Percentiles rank a stretch among this genome's conserved stretches.
Evolutionary conservation across 2,329 filamentous ascomycete genomes (phyloP).

Genomic region (Paraconiothyrium sp.): DNA sequence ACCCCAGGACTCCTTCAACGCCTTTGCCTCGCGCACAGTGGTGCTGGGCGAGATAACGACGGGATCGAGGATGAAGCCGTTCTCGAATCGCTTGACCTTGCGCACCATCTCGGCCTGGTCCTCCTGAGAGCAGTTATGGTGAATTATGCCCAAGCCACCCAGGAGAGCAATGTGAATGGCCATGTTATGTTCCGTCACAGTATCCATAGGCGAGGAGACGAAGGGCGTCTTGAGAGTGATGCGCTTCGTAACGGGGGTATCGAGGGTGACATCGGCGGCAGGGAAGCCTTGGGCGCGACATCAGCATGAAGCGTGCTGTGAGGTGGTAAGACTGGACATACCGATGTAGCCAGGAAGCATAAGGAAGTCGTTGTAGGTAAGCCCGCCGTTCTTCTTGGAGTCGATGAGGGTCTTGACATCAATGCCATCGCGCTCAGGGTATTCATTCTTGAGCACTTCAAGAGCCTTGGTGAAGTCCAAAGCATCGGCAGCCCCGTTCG

Average conservation of each 20-base stretch:
- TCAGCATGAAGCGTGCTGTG: constrained; percentile 26
- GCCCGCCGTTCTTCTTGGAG: constrained; percentile 87
- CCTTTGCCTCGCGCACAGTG: constrained; percentile 89
- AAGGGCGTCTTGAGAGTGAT: constrained; percentile 97
- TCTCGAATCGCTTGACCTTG: constrained; percentile 99
- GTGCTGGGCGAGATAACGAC: constrained; percentile 88
- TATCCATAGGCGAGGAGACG: constrained; percentile 99
- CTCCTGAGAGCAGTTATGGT: constrained; percentile 99
- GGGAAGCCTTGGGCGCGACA: constrained; percentile 72
- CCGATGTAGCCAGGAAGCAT: constrained; percentile 96
- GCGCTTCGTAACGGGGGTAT: constrained; percentile 92
- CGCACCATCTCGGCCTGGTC: constrained; percentile 98
- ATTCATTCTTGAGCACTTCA: constrained; percentile 80
- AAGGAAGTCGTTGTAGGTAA: constrained; percentile 99
- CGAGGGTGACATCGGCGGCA: constrained; percentile 85
- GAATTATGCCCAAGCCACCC: constrained; percentile 90
- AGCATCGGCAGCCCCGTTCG: constrained; percentile 63
- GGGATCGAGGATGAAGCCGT: constrained; percentile 97
- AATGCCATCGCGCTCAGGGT: constrained; percentile 83
- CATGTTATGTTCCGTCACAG: constrained; percentile 99
- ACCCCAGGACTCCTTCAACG: constrained; percentile 96
- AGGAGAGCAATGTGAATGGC: constrained; percentile 95
- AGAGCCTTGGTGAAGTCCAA: constrained; percentile 80
- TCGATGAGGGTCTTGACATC: constrained; percentile 87
- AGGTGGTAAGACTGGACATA: constrained; percentile 48